These are phyloP conservation scores for Curvularia verruculosa DNA, from an alignment of 2,329 filamentous ascomycete species.

Conservation along the genomic window DNA sequence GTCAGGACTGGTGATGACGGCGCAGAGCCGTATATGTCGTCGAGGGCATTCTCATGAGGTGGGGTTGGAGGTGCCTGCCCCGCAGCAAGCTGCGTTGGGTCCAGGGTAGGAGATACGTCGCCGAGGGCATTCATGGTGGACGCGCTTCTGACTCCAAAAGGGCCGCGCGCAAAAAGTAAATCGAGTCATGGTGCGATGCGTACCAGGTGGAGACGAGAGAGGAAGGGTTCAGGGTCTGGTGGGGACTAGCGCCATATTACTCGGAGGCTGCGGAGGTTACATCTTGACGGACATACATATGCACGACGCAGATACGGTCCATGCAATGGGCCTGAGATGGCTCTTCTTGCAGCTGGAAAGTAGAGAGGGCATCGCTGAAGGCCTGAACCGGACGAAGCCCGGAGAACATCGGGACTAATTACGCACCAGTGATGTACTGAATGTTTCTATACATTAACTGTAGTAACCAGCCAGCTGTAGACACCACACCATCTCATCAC, in stretches of 20 bases:
- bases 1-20: constrained; percentile 46
- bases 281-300: neutral
- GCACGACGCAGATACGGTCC: neutral
- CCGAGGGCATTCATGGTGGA: constrained; percentile 25
- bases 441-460: neutral
- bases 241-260: constrained; percentile 19
- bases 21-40: constrained; percentile 57
- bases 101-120: constrained; percentile 36
- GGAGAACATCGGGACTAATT: neutral
- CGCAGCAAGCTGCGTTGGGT: constrained; percentile 36
- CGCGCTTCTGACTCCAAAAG: neutral
- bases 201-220: constrained; percentile 17
- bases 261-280: constrained; percentile 16
- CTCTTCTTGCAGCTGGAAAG: neutral
- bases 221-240: constrained; percentile 10
- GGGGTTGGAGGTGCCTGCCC: constrained; percentile 42
- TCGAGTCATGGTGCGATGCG: constrained; percentile 19
- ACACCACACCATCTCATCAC: neutral
- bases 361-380: neutral
- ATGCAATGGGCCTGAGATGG: neutral
- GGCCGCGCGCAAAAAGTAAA: neutral
- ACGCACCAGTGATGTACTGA: neutral
- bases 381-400: neutral
- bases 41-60: constrained; percentile 46
- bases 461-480: neutral